Percentiles rank a stretch among this genome's conserved stretches.
These are phyloP conservation scores for Fusarium foetens DNA, from an alignment of 2,329 filamentous ascomycete genomes.

Conservation along the genomic window DNA sequence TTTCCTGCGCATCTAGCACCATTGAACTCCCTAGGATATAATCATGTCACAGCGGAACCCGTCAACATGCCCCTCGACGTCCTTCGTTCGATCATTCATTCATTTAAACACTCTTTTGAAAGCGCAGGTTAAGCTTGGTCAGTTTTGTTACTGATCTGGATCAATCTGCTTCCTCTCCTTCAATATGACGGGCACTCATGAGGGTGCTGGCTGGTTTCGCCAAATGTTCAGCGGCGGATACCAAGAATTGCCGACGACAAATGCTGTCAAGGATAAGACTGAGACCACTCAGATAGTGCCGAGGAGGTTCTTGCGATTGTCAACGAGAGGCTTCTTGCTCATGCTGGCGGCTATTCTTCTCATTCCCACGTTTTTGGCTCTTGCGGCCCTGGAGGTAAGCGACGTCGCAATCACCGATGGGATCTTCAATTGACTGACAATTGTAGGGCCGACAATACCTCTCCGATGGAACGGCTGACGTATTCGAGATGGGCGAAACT, in stretches of 20 bases:
- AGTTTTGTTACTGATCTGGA: background rate
- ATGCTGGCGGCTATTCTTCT: slow-evolving; percentile 7
- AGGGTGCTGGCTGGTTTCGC: slow-evolving; percentile 12
- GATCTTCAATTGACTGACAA: background rate
- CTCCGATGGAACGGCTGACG: slow-evolving; percentile 22
- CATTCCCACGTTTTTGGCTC: slow-evolving; percentile 10
- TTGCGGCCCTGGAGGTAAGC: slow-evolving; percentile 21
- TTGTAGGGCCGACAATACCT: slow-evolving; percentile 18
- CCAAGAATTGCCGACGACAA: slow-evolving; percentile 17
- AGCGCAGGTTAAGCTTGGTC: background rate
- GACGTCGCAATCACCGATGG: no score
- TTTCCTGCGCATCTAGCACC: background rate
- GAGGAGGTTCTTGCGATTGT: slow-evolving; percentile 8
- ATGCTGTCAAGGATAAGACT: slow-evolving; percentile 17
- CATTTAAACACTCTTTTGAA: background rate
- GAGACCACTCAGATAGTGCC: slow-evolving; percentile 8
- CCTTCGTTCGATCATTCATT: slow-evolving; percentile 6
- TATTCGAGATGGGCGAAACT: slow-evolving; percentile 5
- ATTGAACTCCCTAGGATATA: slow-evolving; percentile 9
- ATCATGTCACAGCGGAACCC: background rate
- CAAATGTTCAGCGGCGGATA: slow-evolving; percentile 21
- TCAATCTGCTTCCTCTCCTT: slow-evolving; percentile 10
- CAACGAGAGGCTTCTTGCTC: background rate
- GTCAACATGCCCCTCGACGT: background rate
- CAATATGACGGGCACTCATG: background rate